Conservation (phyloP, 306 rosid genomes). For the Purshia tridentata region DNA sequence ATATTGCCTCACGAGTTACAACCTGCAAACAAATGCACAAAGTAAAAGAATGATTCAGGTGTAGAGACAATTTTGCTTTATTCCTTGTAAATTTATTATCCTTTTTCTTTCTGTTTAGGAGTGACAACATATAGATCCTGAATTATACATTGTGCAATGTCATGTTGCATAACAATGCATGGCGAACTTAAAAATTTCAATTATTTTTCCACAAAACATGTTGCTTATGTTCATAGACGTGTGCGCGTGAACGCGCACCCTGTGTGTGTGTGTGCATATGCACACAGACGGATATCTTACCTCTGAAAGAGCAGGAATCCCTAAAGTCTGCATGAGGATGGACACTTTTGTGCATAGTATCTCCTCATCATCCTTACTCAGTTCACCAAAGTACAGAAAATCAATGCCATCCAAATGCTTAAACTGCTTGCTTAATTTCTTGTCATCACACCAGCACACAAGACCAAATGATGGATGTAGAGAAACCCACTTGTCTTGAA, state of each 20-base stretch:
- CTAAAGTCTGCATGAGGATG: constrained; percentile 64
- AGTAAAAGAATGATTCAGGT: not conserved
- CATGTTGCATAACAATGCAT: not conserved
- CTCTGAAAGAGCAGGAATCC: constrained; percentile 87
- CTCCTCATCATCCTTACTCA: constrained; percentile 45
- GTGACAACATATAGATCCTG: not conserved
- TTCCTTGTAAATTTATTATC: not conserved
- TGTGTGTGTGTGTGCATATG: not conserved
- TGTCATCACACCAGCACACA: constrained; percentile 85
- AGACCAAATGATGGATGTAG: constrained; percentile 80
- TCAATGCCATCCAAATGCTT: constrained; percentile 61
- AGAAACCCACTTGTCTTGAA: constrained; percentile 90
- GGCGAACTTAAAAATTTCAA: not conserved
- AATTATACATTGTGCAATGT: not conserved
- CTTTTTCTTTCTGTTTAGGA: not conserved
- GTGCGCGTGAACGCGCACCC: not conserved
- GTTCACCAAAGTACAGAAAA: constrained; percentile 62
- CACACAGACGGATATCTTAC: constrained; percentile 42
- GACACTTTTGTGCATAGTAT: constrained; percentile 49
- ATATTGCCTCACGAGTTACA: constrained; percentile 80
- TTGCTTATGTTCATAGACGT: not conserved
- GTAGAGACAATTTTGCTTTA: not conserved
- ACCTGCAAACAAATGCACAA: constrained; percentile 50
- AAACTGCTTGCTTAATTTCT: constrained; percentile 59
- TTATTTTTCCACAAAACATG: not conserved